Percentiles rank a stretch among this genome's conserved stretches.
phyloP scores from a whole-genome alignment of 441 rosid species.

The Brassica hybrid region DNA sequence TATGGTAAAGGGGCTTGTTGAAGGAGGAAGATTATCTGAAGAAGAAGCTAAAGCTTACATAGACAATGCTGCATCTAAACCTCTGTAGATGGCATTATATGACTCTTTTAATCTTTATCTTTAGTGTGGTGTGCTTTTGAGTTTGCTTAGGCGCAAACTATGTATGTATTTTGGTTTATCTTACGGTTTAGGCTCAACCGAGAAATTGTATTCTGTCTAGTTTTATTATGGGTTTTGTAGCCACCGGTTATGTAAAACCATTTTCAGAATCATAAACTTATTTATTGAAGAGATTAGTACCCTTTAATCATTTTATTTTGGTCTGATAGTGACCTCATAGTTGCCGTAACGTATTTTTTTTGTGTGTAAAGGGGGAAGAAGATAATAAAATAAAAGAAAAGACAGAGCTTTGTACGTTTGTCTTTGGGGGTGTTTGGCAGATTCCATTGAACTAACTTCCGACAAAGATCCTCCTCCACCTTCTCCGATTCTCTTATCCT shows the following conservation, averaged over 20 bases:
- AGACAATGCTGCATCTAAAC: constrained; percentile 56
- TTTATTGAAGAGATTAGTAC: not conserved
- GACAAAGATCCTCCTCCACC: constrained; percentile 40
- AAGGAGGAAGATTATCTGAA: constrained; percentile 70
- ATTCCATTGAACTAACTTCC: constrained; percentile 37
- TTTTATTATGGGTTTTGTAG: constrained; percentile 13
- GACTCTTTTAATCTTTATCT: not conserved
- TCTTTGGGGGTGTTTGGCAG: constrained; percentile 20
- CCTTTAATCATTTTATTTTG: not conserved
- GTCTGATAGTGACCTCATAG: not conserved
- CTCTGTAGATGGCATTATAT: constrained; percentile 39
- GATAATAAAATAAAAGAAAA: constrained; percentile 27
- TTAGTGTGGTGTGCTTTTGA: constrained; percentile 6
- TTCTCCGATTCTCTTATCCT: constrained; percentile 23
- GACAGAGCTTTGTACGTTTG: constrained; percentile 33
- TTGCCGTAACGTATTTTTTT: constrained; percentile 31
- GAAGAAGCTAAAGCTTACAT: constrained; percentile 73
- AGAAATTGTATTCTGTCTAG: constrained; percentile 20
- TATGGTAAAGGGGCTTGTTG: constrained; percentile 72
- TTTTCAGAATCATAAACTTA: constrained; percentile 7
- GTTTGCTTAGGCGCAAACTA: constrained; percentile 28
- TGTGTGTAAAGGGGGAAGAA: constrained; percentile 21
- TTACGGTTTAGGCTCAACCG: constrained; percentile 15
- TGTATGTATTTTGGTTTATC: not conserved
- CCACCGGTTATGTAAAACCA: constrained; percentile 4